These are phyloP conservation scores for Solanum gracilifrons DNA, from an alignment of 257 asterid species.

Conservation along the genomic window DNA sequence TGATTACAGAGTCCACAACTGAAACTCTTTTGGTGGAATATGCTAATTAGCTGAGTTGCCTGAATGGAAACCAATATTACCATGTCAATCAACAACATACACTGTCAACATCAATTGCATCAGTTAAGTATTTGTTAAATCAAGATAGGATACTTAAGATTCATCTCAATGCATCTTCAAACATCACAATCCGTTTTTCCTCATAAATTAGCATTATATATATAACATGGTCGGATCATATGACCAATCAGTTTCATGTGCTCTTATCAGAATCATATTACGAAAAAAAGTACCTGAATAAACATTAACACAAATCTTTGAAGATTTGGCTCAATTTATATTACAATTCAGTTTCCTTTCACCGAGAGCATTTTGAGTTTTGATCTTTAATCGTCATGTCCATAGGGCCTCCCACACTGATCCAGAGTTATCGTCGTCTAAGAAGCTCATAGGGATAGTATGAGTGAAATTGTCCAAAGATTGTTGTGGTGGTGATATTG, in stretches of 20 bases:
- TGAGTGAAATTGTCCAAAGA: conserved; percentile 8
- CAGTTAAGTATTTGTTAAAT: conserved; percentile 67
- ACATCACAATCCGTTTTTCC: no score
- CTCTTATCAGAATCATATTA: neutral
- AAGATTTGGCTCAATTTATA: no score
- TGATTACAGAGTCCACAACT: no score
- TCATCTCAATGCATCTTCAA: conserved; percentile 83
- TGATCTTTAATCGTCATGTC: conserved; percentile 9
- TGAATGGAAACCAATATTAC: no score
- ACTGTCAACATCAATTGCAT: conserved; percentile 65
- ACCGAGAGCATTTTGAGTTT: neutral
- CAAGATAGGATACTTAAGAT: conserved; percentile 76
- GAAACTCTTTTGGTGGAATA: no score
- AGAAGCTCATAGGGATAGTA: neutral
- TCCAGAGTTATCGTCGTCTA: conserved; percentile 28
- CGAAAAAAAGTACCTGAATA: neutral
- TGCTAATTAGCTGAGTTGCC: no score
- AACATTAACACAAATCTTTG: neutral
- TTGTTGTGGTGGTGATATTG: conserved; percentile 8
- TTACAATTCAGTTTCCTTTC: no score
- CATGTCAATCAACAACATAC: conserved; percentile 49
- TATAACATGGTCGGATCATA: no score
- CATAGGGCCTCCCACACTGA: conserved; percentile 28
- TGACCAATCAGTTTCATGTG: neutral
- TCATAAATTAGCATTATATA: no score